Evolutionary conservation across 139 green algal genomes (phyloP).

Genomic region (Dunaliella sp.): DNA sequence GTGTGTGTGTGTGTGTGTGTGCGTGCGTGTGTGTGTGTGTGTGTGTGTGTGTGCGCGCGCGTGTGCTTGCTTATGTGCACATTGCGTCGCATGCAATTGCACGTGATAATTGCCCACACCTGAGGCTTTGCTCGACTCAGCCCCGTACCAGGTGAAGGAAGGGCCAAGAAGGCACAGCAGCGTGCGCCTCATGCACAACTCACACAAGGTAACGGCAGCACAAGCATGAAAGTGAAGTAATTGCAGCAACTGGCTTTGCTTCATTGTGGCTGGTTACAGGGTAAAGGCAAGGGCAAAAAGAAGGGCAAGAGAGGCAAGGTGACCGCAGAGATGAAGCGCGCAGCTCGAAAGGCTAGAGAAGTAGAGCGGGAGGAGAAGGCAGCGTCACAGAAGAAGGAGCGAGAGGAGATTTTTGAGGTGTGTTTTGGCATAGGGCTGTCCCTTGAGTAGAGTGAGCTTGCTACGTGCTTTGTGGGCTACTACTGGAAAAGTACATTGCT

Average conservation of each 20-base stretch:
- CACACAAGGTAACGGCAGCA: not conserved
- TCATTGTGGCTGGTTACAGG: not conserved
- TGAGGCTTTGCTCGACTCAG: not conserved
- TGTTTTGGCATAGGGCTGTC: no score
- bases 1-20: not conserved
- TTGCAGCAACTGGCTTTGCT: not conserved
- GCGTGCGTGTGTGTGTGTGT: not conserved
- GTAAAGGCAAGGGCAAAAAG: slow-evolving; percentile 23
- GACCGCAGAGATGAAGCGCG: slow-evolving; percentile 62
- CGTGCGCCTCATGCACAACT: not conserved
- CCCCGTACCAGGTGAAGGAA: not conserved
- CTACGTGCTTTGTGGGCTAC: no score
- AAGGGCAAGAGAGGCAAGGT: slow-evolving; percentile 43
- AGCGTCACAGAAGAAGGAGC: slow-evolving; percentile 23
- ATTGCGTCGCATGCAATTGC: not conserved
- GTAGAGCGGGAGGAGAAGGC: slow-evolving; percentile 44
- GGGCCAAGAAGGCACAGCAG: not conserved
- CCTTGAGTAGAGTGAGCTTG: no score
- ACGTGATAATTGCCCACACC: not conserved
- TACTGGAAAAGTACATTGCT: no score
- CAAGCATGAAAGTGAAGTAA: not conserved
- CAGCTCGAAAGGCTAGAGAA: slow-evolving; percentile 52
- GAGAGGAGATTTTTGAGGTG: slow-evolving; percentile 95
- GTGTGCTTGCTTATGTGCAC: not conserved
- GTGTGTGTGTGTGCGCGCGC: not conserved